Base-by-base conservation (phyloP, 139 green algal genomes). In the Tetradesmus obliquus region DNA sequence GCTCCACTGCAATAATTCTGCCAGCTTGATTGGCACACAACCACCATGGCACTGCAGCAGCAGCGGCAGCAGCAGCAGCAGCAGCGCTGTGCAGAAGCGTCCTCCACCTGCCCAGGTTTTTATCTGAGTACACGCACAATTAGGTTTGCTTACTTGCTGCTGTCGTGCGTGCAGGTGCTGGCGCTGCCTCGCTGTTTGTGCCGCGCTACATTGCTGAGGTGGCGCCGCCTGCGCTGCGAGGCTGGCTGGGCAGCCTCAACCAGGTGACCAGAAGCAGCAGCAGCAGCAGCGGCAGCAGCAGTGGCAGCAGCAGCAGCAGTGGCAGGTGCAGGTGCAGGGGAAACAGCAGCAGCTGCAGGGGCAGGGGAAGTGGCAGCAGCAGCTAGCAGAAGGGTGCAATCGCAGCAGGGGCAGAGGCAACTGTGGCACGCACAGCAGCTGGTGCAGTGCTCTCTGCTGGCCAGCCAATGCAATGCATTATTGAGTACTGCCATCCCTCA, bases 161-260 rank as follows among this genome's bases (percentile, higher is more conserved):
- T 55, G 54, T 13, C 71, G 69, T 66, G 53, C n/a, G 13, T 53
- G 62, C 54, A 91, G 92, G 88, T 90, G 90, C 81, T 74, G 92
- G 92, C 22, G 82, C 87, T 19, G 87, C 79, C 0, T 90, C 89
- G 45, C 84, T 94, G 12, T 87, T 87, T 62, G 79, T 72, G 32
- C 92, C 89, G 4, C 89, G 89, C 10, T 93, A 93, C 84, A 82
- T 94, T 13, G 89, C 85, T 51, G 89, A 94, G 54, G 85, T 93
- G 5, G 54, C 89, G 3, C 89, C 90, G 9, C 19, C 82, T 8
- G 22, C 74, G 10, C 72, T 93, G 53, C 69, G 92, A 1, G 89
- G 89, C 20, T 53, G 62, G 84, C 60, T 93, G 8, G 90, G 90
- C 79, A 82, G 74, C 54, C n/a, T 76, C 55, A 71, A 91, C 58